Conservation (phyloP, 371 early-diverging fungal genomes). For the Mucor plumbeus region DNA sequence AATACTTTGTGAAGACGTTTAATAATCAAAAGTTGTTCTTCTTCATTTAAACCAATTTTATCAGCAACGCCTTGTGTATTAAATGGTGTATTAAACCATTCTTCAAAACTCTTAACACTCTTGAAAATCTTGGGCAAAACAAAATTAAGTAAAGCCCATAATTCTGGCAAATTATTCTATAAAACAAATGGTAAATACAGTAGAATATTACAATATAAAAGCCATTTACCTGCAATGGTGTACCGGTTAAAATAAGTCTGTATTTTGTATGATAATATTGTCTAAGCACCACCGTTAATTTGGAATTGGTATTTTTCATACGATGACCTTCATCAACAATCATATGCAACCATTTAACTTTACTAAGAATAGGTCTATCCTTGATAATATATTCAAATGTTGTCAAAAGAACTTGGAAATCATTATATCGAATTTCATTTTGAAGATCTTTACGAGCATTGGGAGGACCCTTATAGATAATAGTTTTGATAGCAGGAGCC, state of each 20-base stretch:
- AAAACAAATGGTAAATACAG: background rate
- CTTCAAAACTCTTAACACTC: constrained; percentile 95
- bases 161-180: constrained; percentile 98
- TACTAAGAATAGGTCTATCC: constrained; percentile 83
- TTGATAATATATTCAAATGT: constrained; percentile 98
- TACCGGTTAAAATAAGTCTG: constrained; percentile 98
- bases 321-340: constrained; percentile 99
- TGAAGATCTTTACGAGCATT: constrained; percentile 74
- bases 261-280: constrained; percentile 87
- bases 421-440: constrained; percentile 68
- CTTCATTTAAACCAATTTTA: constrained; percentile 92
- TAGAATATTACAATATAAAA: background rate
- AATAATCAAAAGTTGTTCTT: constrained; percentile 96
- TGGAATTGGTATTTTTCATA: constrained; percentile 95
- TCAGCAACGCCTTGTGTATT: constrained; percentile 85
- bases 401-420: constrained; percentile 95
- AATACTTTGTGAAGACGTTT: constrained; percentile 95
- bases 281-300: constrained; percentile 83
- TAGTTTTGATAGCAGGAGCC: constrained; percentile 90
- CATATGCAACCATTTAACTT: constrained; percentile 93
- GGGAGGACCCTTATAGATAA: constrained; percentile 92
- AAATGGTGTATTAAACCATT: constrained; percentile 98
- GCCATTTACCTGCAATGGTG: constrained; percentile 88
- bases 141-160: constrained; percentile 99
- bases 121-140: constrained; percentile 96